These are phyloP conservation scores for Russula compacta DNA, from an alignment of 768 basidiomycete genomes.

Conservation along the genomic window DNA sequence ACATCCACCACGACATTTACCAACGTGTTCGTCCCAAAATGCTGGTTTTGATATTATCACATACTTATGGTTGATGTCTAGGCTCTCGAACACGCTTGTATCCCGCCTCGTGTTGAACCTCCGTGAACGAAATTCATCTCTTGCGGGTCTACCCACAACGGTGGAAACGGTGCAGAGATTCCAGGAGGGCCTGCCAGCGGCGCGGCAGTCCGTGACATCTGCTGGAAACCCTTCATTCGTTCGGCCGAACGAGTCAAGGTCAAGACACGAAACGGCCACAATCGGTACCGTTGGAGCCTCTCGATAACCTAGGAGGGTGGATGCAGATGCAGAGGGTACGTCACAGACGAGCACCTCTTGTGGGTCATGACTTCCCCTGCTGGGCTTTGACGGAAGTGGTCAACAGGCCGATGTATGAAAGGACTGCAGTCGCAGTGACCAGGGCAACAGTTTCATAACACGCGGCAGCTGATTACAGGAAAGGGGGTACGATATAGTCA, in stretches of 20 bases:
- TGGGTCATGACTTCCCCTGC: neutral
- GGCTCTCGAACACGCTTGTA: conserved; percentile 8
- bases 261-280: neutral
- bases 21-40: conserved; percentile 7
- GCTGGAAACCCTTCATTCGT: neutral
- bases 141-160: neutral
- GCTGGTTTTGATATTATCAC: no score
- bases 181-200: neutral
- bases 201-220: neutral
- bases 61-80: neutral
- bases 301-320: neutral
- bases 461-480: no score
- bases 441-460: neutral
- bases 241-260: neutral
- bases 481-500: no score
- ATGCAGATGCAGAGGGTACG: neutral
- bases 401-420: no score
- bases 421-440: neutral
- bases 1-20: conserved; percentile 1
- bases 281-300: neutral
- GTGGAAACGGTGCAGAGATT: neutral
- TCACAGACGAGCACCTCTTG: neutral
- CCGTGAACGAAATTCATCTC: neutral
- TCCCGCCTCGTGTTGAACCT: conserved; percentile 15
- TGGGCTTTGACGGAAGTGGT: neutral